These are phyloP conservation scores for Penicillium vulpinum DNA, from an alignment of 2,329 filamentous ascomycete species.

Conservation along the genomic window DNA sequence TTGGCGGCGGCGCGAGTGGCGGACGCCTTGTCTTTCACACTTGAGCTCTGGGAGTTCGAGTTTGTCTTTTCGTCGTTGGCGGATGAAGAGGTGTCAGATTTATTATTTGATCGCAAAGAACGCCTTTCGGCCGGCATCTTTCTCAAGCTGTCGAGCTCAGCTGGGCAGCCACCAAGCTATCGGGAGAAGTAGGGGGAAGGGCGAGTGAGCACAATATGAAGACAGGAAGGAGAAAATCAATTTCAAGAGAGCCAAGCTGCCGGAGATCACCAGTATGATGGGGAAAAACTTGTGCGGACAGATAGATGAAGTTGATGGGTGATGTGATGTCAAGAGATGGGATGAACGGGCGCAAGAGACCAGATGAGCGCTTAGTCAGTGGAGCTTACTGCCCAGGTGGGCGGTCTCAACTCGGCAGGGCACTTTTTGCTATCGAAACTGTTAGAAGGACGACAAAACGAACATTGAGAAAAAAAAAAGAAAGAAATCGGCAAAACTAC, in stretches of 20 bases:
- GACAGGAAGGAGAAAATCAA: conserved; percentile 16
- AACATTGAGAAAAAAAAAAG: neutral
- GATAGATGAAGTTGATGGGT: conserved; percentile 30
- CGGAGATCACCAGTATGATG: conserved; percentile 17
- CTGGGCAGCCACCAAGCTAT: conserved; percentile 32
- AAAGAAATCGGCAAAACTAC: neutral
- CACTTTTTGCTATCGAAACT: conserved; percentile 4
- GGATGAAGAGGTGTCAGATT: conserved; percentile 48
- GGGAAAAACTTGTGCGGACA: conserved; percentile 14
- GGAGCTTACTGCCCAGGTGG: conserved; percentile 31
- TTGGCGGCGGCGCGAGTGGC: conserved; percentile 43
- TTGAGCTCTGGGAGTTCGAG: conserved; percentile 46
- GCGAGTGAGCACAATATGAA: conserved; percentile 16
- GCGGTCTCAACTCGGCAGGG: conserved; percentile 6
- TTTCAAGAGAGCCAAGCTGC: conserved; percentile 12
- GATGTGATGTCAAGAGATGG: conserved; percentile 44
- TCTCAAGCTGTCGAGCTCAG: conserved; percentile 36
- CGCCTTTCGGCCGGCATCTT: conserved; percentile 51
- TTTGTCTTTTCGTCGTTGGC: conserved; percentile 49
- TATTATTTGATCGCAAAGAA: conserved; percentile 49
- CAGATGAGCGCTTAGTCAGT: conserved; percentile 38
- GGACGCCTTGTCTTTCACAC: conserved; percentile 48
- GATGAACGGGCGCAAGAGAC: conserved; percentile 34
- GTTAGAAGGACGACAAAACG: neutral
- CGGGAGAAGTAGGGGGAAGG: conserved; percentile 30